Evolutionary conservation across 2,329 filamentous ascomycete species (phyloP).

Genomic region (Colletotrichum destructivum): DNA sequence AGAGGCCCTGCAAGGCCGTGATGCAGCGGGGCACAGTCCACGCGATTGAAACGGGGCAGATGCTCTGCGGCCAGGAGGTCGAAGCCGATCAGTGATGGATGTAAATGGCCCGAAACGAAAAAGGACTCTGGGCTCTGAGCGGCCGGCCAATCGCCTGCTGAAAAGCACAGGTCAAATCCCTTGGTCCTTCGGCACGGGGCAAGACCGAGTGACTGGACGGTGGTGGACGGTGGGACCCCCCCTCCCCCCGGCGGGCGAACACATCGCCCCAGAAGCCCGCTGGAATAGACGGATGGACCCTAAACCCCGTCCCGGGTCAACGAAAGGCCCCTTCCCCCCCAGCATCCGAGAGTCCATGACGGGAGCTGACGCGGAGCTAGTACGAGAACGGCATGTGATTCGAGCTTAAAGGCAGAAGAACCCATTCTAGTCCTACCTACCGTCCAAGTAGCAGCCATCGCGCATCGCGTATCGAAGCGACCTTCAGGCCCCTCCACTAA

Average conservation of each 20-base stretch:
- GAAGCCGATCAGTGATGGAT: conserved; percentile 23
- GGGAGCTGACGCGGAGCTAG: conserved; percentile 2
- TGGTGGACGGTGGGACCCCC: too few species aligned
- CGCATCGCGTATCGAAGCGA: conserved; percentile 12
- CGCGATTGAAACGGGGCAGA: conserved; percentile 36
- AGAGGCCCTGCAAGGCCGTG: neutral
- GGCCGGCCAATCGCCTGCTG: conserved; percentile 5
- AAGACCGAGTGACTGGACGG: conserved; percentile 4
- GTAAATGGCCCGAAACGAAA: conserved; percentile 12
- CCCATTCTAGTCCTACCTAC: neutral
- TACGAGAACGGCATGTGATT: conserved; percentile 30
- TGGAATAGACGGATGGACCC: conserved; percentile 5
- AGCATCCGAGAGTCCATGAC: neutral
- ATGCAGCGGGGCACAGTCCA: conserved; percentile 29
- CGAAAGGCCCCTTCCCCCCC: neutral
- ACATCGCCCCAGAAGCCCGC: conserved; percentile 21
- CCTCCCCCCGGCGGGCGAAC: conserved; percentile 23
- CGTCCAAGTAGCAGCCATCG: neutral
- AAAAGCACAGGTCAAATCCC: neutral
- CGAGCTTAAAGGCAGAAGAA: conserved; percentile 3
- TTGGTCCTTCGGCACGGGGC: neutral
- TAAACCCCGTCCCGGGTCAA: conserved; percentile 14
- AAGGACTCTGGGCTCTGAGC: neutral
- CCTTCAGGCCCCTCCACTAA: neutral
- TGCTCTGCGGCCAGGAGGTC: conserved; percentile 22